Evolutionary conservation across 2,329 filamentous ascomycete species (phyloP).

Genomic region (Reticulascus tulasneorum): DNA sequence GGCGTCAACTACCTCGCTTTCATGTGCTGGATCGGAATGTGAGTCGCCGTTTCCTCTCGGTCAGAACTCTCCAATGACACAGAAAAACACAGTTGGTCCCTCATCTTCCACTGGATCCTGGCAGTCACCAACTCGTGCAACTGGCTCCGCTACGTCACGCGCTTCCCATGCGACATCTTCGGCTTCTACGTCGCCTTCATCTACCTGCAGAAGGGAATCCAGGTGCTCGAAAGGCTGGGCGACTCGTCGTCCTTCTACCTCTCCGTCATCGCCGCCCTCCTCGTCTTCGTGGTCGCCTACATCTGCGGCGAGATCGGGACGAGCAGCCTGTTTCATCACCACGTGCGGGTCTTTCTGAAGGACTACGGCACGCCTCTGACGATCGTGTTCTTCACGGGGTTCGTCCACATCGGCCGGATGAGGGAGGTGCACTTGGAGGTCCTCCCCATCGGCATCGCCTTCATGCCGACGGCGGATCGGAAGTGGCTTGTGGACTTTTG

Average conservation of each 20-base stretch:
- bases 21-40: constrained; percentile 88
- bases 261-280: constrained; percentile 69
- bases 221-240: constrained; percentile 76
- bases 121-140: constrained; percentile 86
- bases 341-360: constrained; percentile 76
- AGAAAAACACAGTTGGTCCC: constrained; percentile 59
- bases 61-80: constrained; percentile 1
- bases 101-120: constrained; percentile 80
- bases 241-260: constrained; percentile 67
- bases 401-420: constrained; percentile 84
- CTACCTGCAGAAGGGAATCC: constrained; percentile 86
- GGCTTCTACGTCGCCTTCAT: constrained; percentile 92
- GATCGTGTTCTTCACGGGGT: constrained; percentile 84
- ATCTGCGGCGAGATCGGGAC: constrained; percentile 67
- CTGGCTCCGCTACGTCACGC: constrained; percentile 80
- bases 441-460: constrained; percentile 72
- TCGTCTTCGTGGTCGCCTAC: constrained; percentile 76
- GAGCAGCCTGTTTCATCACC: constrained; percentile 69
- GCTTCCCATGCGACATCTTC: constrained; percentile 91
- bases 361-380: constrained; percentile 85
- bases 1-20: constrained; percentile 82
- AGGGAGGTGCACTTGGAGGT: constrained; percentile 62
- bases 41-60: constrained; percentile 23
- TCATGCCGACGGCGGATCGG: constrained; percentile 70
- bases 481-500: constrained; percentile 80